phyloP scores from a whole-genome alignment of 768 basidiomycete species.

The Hygrophoropsis aurantiaca region DNA sequence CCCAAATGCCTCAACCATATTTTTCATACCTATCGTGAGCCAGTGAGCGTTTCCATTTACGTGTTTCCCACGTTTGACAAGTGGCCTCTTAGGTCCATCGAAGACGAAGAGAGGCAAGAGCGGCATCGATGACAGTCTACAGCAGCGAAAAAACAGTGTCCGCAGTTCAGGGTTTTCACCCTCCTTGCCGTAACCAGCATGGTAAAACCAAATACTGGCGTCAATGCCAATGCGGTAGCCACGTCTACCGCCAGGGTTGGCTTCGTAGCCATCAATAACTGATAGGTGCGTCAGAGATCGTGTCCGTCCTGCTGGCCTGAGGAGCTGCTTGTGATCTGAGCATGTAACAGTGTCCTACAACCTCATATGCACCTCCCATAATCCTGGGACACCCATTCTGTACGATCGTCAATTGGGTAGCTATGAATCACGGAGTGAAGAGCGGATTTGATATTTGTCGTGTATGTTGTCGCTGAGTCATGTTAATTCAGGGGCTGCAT shows the following conservation, averaged over 20 bases:
- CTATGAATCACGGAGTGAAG: too few relatives aligned
- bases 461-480: too few relatives aligned
- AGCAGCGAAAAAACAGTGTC: constrained; percentile 84
- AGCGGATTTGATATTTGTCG: too few relatives aligned
- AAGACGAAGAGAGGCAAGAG: constrained; percentile 91
- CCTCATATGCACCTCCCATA: constrained; percentile 44
- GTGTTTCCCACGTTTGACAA: constrained; percentile 75
- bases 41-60: constrained; percentile 62
- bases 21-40: constrained; percentile 74
- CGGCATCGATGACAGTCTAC: constrained; percentile 71
- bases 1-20: constrained; percentile 75
- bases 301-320: constrained; percentile 67
- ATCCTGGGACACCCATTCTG: constrained; percentile 53
- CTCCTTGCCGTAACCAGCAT: constrained; percentile 64
- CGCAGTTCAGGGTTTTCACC: constrained; percentile 88
- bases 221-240: constrained; percentile 87
- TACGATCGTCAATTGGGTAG: constrained; percentile 11
- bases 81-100: constrained; percentile 84
- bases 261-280: constrained; percentile 70
- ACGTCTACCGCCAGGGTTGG: constrained; percentile 60
- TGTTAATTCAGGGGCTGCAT: too few relatives aligned
- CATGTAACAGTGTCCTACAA: constrained; percentile 5
- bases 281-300: constrained; percentile 79
- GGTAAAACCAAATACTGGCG: constrained; percentile 80
- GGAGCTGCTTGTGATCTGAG: constrained; percentile 41